These are phyloP conservation scores for Serendipita sp. DNA, from an alignment of 768 basidiomycete species.

Conservation along the genomic window DNA sequence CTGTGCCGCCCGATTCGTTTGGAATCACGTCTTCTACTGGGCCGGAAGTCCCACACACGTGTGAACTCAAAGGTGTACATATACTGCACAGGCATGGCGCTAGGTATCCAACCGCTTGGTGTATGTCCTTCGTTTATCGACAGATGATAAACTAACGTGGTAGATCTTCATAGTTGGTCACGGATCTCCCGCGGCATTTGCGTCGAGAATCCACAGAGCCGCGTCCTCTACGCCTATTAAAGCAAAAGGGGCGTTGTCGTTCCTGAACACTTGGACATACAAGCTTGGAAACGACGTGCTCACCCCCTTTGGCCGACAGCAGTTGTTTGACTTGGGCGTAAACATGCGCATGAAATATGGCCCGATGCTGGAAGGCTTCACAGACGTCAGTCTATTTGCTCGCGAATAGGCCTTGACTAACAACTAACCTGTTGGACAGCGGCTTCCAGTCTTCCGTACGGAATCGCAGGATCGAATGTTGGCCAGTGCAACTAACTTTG, in stretches of 20 bases:
- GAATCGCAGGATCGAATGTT: constrained; percentile 41
- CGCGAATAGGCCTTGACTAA: neutral
- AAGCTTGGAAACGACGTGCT: constrained; percentile 67
- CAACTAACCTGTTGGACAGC: neutral
- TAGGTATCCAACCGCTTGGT: constrained; percentile 28
- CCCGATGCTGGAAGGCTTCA: constrained; percentile 40
- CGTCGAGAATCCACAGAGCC: neutral
- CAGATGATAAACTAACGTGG: neutral
- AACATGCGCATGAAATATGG: constrained; percentile 41
- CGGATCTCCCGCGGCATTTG: neutral
- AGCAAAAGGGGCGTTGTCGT: constrained; percentile 19
- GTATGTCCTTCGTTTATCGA: neutral
- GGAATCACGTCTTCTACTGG: constrained; percentile 44
- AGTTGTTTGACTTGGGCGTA: constrained; percentile 28
- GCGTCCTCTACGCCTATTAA: constrained; percentile 6
- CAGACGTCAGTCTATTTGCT: neutral
- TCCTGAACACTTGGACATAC: constrained; percentile 47
- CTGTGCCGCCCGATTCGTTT: constrained; percentile 46
- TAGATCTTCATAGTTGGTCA: constrained; percentile 2
- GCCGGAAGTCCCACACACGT: constrained; percentile 53
- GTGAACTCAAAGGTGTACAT: constrained; percentile 58
- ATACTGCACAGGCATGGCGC: constrained; percentile 75
- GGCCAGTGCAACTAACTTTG: constrained; percentile 36
- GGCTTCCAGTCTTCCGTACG: constrained; percentile 36
- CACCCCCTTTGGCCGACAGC: constrained; percentile 26